phyloP scores from a whole-genome alignment of 2,329 filamentous ascomycete genomes.

The Curvularia hawaiiensis region DNA sequence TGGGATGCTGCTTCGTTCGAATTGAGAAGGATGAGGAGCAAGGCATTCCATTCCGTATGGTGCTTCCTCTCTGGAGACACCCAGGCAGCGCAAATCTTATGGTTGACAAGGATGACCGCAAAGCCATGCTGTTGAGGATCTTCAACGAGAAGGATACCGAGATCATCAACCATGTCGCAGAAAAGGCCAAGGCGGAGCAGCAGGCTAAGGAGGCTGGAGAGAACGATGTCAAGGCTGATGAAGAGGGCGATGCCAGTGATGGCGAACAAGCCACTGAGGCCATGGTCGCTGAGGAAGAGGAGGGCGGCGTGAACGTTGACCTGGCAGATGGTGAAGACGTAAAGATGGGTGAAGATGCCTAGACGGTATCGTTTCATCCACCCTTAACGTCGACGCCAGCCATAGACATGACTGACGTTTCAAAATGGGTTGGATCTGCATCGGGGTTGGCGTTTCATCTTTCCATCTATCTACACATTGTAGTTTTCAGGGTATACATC shows the following conservation, averaged over 20 bases:
- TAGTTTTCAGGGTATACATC: background rate
- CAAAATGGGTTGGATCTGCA: constrained; percentile 6
- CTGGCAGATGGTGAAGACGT: constrained; percentile 5
- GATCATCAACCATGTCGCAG: constrained; percentile 54
- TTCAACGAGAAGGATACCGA: constrained; percentile 89
- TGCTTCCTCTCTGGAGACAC: constrained; percentile 92
- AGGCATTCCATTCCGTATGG: constrained; percentile 76
- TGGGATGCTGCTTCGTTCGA: constrained; percentile 89
- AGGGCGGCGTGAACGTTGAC: constrained; percentile 14
- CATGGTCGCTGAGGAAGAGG: constrained; percentile 7
- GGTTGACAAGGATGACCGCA: constrained; percentile 95
- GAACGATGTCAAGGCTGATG: constrained; percentile 7
- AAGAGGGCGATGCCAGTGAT: constrained; percentile 12
- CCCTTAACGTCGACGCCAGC: background rate
- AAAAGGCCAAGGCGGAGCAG: constrained; percentile 38
- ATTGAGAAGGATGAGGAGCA: constrained; percentile 75
- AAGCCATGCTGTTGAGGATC: constrained; percentile 85
- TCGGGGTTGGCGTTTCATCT: constrained; percentile 12
- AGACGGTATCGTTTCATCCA: background rate
- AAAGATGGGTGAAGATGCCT: constrained; percentile 10
- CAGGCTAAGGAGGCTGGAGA: constrained; percentile 23
- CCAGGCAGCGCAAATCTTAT: constrained; percentile 92
- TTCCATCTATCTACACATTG: background rate
- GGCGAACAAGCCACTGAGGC: constrained; percentile 10
- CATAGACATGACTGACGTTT: background rate